Evolutionary conservation across 2,329 filamentous ascomycete genomes (phyloP).

Genomic region (Xylariaceae sp.): DNA sequence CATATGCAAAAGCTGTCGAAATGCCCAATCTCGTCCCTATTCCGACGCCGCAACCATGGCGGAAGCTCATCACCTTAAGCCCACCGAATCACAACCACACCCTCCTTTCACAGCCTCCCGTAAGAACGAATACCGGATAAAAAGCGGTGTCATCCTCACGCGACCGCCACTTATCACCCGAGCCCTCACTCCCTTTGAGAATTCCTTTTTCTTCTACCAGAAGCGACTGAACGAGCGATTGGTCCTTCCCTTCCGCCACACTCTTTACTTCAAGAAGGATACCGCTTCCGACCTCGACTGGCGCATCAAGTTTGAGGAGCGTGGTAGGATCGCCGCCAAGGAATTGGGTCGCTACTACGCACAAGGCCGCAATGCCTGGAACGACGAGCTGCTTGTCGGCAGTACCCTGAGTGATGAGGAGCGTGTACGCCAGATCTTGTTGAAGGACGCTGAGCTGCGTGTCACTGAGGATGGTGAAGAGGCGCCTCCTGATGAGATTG

Average conservation of each 20-base stretch:
- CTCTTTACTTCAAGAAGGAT: conserved; percentile 93
- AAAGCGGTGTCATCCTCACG: conserved; percentile 75
- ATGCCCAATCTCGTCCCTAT: conserved; percentile 32
- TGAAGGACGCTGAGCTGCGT: conserved; percentile 70
- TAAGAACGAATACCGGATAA: conserved; percentile 46
- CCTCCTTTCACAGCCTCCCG: conserved; percentile 28
- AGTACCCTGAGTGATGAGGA: conserved; percentile 64
- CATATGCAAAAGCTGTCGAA: conserved; percentile 37
- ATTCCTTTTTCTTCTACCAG: conserved; percentile 94
- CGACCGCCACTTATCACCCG: conserved; percentile 85
- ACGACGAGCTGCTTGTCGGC: conserved; percentile 83
- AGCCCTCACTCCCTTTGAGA: conserved; percentile 81
- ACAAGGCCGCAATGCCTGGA: conserved; percentile 70
- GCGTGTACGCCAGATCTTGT: conserved; percentile 63
- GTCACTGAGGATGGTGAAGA: conserved; percentile 60
- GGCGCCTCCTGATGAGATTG: conserved; percentile 56
- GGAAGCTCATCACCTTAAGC: conserved; percentile 34
- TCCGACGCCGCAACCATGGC: conserved; percentile 39
- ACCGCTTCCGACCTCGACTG: conserved; percentile 84
- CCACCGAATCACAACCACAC: conserved; percentile 32
- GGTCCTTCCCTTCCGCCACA: conserved; percentile 79
- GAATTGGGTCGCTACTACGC: conserved; percentile 85
- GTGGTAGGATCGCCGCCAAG: conserved; percentile 69
- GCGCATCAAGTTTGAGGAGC: conserved; percentile 78
- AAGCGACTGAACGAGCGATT: conserved; percentile 93